These are phyloP conservation scores for Leccinum arenicola DNA, from an alignment of 768 basidiomycete species.

Conservation along the genomic window DNA sequence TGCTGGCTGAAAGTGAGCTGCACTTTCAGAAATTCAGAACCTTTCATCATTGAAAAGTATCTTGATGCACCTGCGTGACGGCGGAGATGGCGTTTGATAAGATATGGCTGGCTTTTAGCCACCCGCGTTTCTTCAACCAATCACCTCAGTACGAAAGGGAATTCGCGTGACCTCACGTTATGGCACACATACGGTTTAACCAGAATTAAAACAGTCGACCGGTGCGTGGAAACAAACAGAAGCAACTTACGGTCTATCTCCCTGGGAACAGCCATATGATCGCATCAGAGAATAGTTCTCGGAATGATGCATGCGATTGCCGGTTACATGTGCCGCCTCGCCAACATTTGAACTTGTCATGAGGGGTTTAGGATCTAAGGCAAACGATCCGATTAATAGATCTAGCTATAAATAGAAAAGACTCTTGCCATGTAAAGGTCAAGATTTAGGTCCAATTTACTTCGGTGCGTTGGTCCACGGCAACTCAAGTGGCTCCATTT, in stretches of 20 bases:
- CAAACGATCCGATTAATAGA: neutral
- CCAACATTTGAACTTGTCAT: constrained; percentile 7
- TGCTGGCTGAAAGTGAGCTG: too few species aligned
- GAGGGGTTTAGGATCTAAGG: neutral
- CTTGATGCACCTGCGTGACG: neutral
- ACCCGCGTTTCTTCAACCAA: neutral
- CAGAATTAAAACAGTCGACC: constrained; percentile 1
- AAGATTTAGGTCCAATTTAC: neutral
- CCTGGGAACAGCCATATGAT: constrained; percentile 19
- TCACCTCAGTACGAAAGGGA: neutral
- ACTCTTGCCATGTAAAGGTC: neutral
- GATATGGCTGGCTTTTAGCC: neutral
- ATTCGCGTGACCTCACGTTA: neutral
- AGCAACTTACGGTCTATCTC: constrained; percentile 24
- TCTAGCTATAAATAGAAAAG: neutral
- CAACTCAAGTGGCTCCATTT: constrained; percentile 1
- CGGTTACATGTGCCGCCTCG: constrained; percentile 6
- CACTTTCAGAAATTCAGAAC: too few species aligned
- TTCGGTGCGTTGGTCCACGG: too few species aligned
- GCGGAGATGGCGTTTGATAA: neutral
- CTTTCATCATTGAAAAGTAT: neutral
- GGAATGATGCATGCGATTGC: constrained; percentile 18
- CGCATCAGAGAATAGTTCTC: constrained; percentile 10
- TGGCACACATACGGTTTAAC: neutral
- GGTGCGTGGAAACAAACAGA: constrained; percentile 9